Evolutionary conservation across 495 filamentous ascomycete genomes (phyloP), one percentile per base, ranked within the genome.

Genomic region (Penicillium flavigenum): DNA sequence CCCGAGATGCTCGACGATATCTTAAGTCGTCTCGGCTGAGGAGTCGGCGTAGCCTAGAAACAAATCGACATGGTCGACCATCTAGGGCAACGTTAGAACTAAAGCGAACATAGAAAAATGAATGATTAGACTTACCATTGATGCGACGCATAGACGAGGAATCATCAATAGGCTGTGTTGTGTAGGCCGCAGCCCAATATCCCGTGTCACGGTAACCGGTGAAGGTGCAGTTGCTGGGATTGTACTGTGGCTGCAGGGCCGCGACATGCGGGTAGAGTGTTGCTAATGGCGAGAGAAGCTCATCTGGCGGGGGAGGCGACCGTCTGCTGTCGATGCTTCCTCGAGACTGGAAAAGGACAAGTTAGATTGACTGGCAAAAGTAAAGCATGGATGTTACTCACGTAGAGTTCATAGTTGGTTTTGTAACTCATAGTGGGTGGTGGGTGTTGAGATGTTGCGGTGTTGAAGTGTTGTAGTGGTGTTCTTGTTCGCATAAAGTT

Each of bases 401-500:
- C 70, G 54, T 75, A 73, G 44, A 73, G 68, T 51, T 79, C 73
- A 57, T 76, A 79, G 67, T 79, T 79, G 58, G 67, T 72, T 43
- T 74, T 76, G 70, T 79, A 79, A 47, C 66, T 68, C 68, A 72
- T 78, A 39, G 46, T 68, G 58, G 24, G 41, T n/a, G 38, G 31
- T 12, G 49, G 47, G 42, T 54, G 6, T 31, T 31, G 29, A 0
- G 46, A 38, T 39, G 22, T 20, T 31, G 29, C 27, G 29, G 49
- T 50, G 41, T 27, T 45, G 17, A 24, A 45, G 43, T 51, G 19
- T 38, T 38, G 36, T 26, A 27, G 7, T 9, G 29, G 29, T 31
- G 9, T 31, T 31, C 9, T 31, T 31, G 29, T 11, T 31, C 27
- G 7, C 34, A 41, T 50, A 41, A 36, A 22, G 19, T 50, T 5